Base-by-base conservation (phyloP, 2,329 filamentous ascomycete genomes). In the Aspergillus fructus region DNA sequence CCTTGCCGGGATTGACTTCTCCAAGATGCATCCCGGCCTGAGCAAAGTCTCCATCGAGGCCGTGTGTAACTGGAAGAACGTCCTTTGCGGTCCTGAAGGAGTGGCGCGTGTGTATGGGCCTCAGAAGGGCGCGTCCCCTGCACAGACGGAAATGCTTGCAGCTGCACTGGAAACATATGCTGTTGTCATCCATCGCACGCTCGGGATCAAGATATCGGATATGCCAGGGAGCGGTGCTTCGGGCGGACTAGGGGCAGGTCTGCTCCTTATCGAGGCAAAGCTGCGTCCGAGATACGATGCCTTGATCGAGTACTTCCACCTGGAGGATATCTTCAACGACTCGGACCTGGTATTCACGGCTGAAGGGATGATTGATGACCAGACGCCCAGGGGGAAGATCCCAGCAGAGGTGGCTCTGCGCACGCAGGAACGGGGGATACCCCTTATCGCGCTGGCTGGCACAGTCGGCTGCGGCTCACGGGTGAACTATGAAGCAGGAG, bases 341-440 rank as follows among this genome's bases (percentile, higher is more conserved):
- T 81, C 78, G 60, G 77, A 83, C 56, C 72, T 83, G 7, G 78
- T 83, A 0, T 72, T 83, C 60, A 83, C 81, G 0, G 81, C 80
- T 2, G 81, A 84, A 62, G 81, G 81, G 1, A 78, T 79, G 9
- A 74, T 83, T 15, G 81, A 83, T 60, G 74, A 76, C 46, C 81
- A 83, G 60, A 82, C 80, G 0, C 76, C 80, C 0, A 70, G 74
- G 43, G 81, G 81, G 2, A 83, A 83, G 64, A 82, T 83, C 60
- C 81, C 81, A 8, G 80, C 76, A 3, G 81, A 83, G 64, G 75
- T 84, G 24, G 81, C 80, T 9, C 69, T 74, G 52, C 73, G 79
- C 9, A 81, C 81, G 3, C 79, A 77, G 63, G 68, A 69, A 51
- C 74, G 74, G 58, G 74, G 75, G 4, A 70, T 80, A 3, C 79